Conservation (phyloP, 306 rosid species). For the Arachis hypogaea region DNA sequence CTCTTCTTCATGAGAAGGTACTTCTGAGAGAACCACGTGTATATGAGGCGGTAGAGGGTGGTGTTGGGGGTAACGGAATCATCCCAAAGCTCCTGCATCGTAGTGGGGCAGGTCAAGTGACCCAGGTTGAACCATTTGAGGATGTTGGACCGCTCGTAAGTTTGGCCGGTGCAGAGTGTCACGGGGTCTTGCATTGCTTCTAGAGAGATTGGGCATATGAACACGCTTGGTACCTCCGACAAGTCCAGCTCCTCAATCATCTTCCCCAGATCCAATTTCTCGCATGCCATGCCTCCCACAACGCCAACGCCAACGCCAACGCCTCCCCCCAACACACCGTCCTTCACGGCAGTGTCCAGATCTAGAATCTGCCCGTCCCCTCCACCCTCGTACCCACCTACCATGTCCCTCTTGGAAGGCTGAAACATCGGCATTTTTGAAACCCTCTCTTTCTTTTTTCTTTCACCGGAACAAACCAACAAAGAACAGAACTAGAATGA, state of each 20-base stretch:
- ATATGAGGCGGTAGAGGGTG: conserved; percentile 61
- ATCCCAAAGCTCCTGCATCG: conserved; percentile 93
- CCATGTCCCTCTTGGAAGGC: conserved; percentile 56
- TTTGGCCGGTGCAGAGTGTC: conserved; percentile 83
- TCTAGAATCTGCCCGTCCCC: conserved; percentile 79
- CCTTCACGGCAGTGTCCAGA: conserved; percentile 82
- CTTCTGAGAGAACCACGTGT: conserved; percentile 77
- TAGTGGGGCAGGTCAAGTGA: conserved; percentile 76
- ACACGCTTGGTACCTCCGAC: conserved; percentile 69
- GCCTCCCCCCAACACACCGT: conserved; percentile 67
- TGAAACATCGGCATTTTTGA: conserved; percentile 72
- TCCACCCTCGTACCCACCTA: conserved; percentile 62
- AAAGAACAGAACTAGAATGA: not conserved
- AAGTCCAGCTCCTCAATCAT: conserved; percentile 78
- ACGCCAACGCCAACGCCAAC: conserved; percentile 51
- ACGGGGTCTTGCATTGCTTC: conserved; percentile 92
- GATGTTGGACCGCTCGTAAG: conserved; percentile 79
- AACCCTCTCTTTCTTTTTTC: conserved; percentile 8
- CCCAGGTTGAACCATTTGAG: conserved; percentile 78
- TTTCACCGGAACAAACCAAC: not conserved
- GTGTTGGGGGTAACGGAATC: conserved; percentile 73
- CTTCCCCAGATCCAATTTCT: conserved; percentile 74
- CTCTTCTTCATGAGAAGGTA: conserved; percentile 70
- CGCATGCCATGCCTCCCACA: conserved; percentile 42
- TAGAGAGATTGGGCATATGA: conserved; percentile 82